These are phyloP conservation scores for Epichloe amarillans DNA, from an alignment of 2,329 filamentous ascomycete genomes.

Conservation along the genomic window DNA sequence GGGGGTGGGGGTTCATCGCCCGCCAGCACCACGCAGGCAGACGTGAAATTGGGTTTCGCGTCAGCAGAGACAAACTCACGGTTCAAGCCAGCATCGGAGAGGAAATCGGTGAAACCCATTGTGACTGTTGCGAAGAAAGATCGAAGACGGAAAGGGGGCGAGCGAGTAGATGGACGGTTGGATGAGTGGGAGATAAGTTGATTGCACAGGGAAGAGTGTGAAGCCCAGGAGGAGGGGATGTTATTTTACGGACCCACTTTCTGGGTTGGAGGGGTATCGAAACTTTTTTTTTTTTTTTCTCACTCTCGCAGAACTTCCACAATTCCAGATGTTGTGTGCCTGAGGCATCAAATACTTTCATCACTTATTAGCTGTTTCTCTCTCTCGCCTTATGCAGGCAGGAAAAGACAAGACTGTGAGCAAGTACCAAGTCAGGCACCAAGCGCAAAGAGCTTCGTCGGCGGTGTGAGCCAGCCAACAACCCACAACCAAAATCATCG, in stretches of 20 bases:
- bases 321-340: not conserved
- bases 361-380: no score
- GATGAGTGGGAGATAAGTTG: not conserved
- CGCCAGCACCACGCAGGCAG: not conserved
- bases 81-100: conserved; percentile 45
- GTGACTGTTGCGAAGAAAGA: conserved; percentile 12
- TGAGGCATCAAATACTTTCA: not conserved
- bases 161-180: not conserved
- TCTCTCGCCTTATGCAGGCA: no score
- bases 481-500: not conserved
- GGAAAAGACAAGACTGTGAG: no score
- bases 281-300: not conserved
- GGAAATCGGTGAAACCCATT: conserved; percentile 56
- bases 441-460: not conserved
- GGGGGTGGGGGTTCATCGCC: conserved; percentile 1
- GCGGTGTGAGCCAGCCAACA: not conserved
- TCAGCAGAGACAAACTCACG: conserved; percentile 10
- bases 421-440: not conserved
- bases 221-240: conserved; percentile 1
- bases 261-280: conserved; percentile 4
- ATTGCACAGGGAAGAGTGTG: not conserved
- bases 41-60: not conserved
- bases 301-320: not conserved
- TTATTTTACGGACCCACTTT: conserved; percentile 5
- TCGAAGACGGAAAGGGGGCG: not conserved